Conservation (phyloP, 2,329 filamentous ascomycete genomes). For the Amauroascus verrucosus region DNA sequence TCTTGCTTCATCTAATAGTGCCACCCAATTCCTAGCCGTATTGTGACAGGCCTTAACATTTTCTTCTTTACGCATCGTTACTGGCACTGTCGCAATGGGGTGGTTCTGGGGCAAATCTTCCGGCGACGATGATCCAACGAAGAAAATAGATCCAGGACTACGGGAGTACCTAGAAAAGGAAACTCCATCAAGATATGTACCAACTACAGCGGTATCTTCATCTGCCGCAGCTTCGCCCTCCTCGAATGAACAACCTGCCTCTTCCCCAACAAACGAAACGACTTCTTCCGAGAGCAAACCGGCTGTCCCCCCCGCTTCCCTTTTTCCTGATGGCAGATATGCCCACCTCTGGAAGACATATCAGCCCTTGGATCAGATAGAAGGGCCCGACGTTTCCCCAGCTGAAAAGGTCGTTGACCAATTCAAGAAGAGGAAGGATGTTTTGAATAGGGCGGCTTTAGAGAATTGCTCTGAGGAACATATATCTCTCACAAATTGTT, state of each 20-base stretch:
- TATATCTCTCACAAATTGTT: slow-evolving; percentile 71
- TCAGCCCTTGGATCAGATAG: slow-evolving; percentile 58
- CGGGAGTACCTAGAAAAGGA: slow-evolving; percentile 78
- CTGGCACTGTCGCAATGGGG: slow-evolving; percentile 40
- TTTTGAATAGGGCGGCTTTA: slow-evolving; percentile 69
- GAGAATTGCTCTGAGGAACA: slow-evolving; percentile 92
- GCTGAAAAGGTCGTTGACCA: slow-evolving; percentile 74
- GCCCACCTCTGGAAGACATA: slow-evolving; percentile 92
- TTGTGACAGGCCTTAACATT: too few species aligned
- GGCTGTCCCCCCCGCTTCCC: slow-evolving; percentile 41
- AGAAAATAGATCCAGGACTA: slow-evolving; percentile 69
- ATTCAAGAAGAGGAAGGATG: slow-evolving; percentile 70
- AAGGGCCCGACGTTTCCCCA: slow-evolving; percentile 62
- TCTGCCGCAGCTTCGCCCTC: slow-evolving; percentile 17
- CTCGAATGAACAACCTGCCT: not conserved
- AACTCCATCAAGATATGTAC: slow-evolving; percentile 59
- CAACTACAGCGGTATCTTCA: slow-evolving; percentile 19
- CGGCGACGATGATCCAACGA: slow-evolving; percentile 50
- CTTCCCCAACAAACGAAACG: slow-evolving; percentile 10
- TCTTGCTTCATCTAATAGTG: too few species aligned
- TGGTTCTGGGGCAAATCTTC: slow-evolving; percentile 52
- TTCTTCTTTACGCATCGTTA: too few species aligned
- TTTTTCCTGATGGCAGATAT: slow-evolving; percentile 61
- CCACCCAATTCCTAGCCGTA: too few species aligned
- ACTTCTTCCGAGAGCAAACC: slow-evolving; percentile 24